phyloP scores from a whole-genome alignment of 257 asterid genomes.

The Cordia subcordata region DNA sequence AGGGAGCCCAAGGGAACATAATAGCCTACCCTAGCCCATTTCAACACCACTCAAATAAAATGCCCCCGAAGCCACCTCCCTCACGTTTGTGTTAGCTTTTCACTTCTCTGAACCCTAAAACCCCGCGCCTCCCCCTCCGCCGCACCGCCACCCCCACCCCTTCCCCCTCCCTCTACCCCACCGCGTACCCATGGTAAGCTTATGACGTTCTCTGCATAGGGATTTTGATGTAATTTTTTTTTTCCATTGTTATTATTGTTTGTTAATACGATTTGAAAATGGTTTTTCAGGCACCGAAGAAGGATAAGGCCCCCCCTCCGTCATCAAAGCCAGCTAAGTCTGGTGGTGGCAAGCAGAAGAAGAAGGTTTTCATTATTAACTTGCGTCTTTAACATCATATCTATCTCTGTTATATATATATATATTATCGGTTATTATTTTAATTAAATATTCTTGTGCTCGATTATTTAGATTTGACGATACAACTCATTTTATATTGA shows the following conservation, averaged over 20 bases:
- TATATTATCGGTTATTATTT: no score
- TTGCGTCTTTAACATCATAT: background rate
- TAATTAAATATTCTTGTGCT: no score
- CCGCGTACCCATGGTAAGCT: constrained; percentile 9
- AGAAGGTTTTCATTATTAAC: constrained; percentile 49
- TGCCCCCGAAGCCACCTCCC: background rate
- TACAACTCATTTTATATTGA: background rate
- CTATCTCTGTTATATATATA: no score
- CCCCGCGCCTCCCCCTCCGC: constrained; percentile 4
- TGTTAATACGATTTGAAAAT: background rate
- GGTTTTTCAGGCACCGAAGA: constrained; percentile 80
- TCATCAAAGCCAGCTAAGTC: constrained; percentile 92
- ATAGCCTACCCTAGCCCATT: background rate
- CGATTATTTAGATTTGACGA: no score
- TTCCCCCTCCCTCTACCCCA: background rate
- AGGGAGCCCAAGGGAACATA: background rate
- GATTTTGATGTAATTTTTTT: no score
- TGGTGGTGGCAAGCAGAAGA: constrained; percentile 93
- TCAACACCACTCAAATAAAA: background rate
- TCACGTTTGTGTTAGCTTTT: background rate
- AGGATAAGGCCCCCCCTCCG: constrained; percentile 85
- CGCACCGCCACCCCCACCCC: background rate
- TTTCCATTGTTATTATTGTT: background rate
- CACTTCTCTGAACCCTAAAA: background rate
- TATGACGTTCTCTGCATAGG: no score